These are phyloP conservation scores for Dioszegia hungarica DNA, from an alignment of 768 basidiomycete genomes.

Conservation along the genomic window DNA sequence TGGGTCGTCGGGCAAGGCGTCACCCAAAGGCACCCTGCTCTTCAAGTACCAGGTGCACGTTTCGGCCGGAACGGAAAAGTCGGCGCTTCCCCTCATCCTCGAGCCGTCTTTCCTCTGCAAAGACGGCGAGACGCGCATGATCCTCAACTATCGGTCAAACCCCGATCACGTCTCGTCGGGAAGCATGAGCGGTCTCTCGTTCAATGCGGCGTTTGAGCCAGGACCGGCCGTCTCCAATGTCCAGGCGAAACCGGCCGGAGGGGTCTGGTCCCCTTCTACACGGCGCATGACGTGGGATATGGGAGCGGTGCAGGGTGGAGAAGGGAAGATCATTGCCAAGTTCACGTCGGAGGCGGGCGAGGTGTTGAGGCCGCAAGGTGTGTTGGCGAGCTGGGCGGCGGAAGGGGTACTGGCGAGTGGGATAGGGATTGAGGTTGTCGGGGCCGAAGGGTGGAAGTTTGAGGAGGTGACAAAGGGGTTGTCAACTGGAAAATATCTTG, in stretches of 20 bases:
- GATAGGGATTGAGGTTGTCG: constrained; percentile 47
- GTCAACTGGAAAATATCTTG: constrained; percentile 45
- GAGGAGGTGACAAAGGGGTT: constrained; percentile 43
- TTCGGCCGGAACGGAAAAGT: constrained; percentile 25
- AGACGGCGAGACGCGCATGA: constrained; percentile 48
- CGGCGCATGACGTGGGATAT: constrained; percentile 45
- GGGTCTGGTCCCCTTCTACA: constrained; percentile 41
- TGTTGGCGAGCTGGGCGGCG: constrained; percentile 44
- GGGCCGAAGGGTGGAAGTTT: constrained; percentile 30
- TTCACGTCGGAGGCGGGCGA: constrained; percentile 35
- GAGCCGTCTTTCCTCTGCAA: constrained; percentile 50
- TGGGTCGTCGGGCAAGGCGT: constrained; percentile 13
- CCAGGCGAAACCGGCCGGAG: constrained; percentile 51
- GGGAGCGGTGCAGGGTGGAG: constrained; percentile 12
- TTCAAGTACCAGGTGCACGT: constrained; percentile 52
- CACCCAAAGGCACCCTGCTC: constrained; percentile 36
- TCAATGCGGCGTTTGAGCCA: constrained; percentile 44
- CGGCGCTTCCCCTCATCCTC: constrained; percentile 45
- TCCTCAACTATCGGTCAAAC: constrained; percentile 47
- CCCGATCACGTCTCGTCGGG: constrained; percentile 8
- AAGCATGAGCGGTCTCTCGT: constrained; percentile 33
- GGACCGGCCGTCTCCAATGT: constrained; percentile 42
- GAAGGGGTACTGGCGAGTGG: constrained; percentile 44
- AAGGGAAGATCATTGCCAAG: constrained; percentile 50
- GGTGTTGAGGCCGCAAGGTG: constrained; percentile 31